phyloP scores from a whole-genome alignment of 208 protist species.

The Leishmania gerbilli region DNA sequence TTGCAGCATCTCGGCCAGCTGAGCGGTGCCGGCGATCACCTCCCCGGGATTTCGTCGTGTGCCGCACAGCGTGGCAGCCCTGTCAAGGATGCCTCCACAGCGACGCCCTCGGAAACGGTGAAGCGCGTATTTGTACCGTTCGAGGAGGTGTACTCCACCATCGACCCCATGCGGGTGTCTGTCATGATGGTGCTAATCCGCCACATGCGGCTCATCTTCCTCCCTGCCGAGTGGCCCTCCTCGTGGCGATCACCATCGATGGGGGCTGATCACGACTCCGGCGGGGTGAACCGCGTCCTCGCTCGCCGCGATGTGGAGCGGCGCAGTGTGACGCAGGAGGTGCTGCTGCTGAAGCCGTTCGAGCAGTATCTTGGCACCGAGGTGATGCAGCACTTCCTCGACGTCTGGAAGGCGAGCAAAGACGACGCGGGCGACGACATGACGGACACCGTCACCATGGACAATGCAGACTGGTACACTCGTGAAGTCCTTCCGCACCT shows the following conservation, averaged over 20 bases:
- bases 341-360: conserved; percentile 60
- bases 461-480: conserved; percentile 37
- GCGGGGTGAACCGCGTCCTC: conserved; percentile 31
- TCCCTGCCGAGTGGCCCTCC: conserved; percentile 49
- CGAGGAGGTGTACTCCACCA: conserved; percentile 53
- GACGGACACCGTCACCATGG: conserved; percentile 14
- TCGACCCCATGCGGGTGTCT: conserved; percentile 74
- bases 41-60: not conserved
- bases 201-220: conserved; percentile 59
- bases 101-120: not conserved
- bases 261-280: not conserved
- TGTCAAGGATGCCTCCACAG: not conserved
- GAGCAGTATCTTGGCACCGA: conserved; percentile 55
- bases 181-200: conserved; percentile 65
- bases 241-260: conserved; percentile 12
- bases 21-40: conserved; percentile 3
- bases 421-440: conserved; percentile 5
- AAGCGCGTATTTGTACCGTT: conserved; percentile 39
- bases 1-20: conserved; percentile 9
- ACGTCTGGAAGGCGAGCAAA: conserved; percentile 19
- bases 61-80: not conserved
- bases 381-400: conserved; percentile 50
- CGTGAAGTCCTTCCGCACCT: conserved; percentile 39
- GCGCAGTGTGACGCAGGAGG: conserved; percentile 51
- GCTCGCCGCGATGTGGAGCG: conserved; percentile 54